Percentiles rank a stretch among this genome's conserved stretches.
Conservation (phyloP, 108 stramenopile genomes). For the Nitzschia inconspicua region DNA sequence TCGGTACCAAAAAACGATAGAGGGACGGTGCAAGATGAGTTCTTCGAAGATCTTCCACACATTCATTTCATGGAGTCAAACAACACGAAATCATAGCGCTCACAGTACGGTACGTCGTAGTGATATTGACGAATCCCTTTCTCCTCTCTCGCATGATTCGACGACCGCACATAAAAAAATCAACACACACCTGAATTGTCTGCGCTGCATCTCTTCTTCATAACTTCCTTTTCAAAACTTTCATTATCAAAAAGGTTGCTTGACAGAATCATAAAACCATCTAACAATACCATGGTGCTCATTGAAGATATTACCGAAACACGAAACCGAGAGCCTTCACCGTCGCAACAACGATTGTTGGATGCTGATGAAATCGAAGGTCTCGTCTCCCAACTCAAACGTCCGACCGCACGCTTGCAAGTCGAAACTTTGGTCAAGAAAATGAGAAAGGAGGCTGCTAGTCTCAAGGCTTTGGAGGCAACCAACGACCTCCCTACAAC, state of each 20-base stretch:
- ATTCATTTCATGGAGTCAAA: neutral
- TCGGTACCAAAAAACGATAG: neutral
- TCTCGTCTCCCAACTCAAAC: constrained; percentile 34
- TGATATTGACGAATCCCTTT: constrained; percentile 1
- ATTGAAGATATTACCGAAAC: constrained; percentile 23
- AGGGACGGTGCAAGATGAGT: neutral
- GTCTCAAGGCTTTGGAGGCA: constrained; percentile 54
- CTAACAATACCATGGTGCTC: constrained; percentile 12
- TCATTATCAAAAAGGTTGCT: neutral
- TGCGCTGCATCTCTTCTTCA: neutral
- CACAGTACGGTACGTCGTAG: neutral
- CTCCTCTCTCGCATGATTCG: no score
- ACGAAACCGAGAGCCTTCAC: neutral
- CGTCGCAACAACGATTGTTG: constrained; percentile 61
- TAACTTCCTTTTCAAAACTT: neutral
- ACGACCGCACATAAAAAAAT: no score
- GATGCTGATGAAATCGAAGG: constrained; percentile 81
- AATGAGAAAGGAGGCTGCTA: constrained; percentile 63
- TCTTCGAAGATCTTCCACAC: neutral
- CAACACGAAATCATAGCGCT: neutral
- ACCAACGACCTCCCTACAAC: constrained; percentile 1
- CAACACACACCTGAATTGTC: no score
- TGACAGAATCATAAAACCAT: neutral
- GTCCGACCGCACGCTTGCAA: constrained; percentile 66
- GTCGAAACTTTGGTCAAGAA: constrained; percentile 65